These are phyloP conservation scores for Monilinia fructigena DNA, from an alignment of 2,329 filamentous ascomycete genomes.

Conservation along the genomic window DNA sequence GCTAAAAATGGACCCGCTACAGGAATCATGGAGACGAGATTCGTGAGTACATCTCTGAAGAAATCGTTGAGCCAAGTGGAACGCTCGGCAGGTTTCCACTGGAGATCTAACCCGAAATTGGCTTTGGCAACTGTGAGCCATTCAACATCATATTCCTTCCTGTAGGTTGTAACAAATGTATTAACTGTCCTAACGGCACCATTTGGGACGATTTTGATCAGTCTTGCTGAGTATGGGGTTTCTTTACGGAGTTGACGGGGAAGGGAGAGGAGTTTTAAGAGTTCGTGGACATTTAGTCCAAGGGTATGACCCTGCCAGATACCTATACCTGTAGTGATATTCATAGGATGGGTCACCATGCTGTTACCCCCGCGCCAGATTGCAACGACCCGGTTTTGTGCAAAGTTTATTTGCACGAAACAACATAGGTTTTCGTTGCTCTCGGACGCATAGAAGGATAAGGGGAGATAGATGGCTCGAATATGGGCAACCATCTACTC, in stretches of 20 bases:
- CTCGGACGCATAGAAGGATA: background rate
- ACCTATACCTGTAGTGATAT: constrained; percentile 1
- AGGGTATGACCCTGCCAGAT: background rate
- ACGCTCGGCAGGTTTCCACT: background rate
- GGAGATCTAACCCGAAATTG: background rate
- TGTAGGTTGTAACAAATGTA: background rate
- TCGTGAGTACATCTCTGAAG: constrained; percentile 1
- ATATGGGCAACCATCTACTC: constrained; percentile 5
- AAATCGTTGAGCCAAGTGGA: constrained; percentile 1
- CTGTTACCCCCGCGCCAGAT: background rate
- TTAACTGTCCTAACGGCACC: background rate
- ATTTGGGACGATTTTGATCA: constrained; percentile 1
- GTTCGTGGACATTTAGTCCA: background rate
- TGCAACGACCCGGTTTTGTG: background rate
- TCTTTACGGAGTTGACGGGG: constrained; percentile 10
- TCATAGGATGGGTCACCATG: background rate
- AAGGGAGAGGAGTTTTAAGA: background rate
- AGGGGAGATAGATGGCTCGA: background rate
- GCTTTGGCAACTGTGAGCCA: constrained; percentile 3
- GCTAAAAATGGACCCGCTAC: constrained; percentile 5
- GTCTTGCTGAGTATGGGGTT: constrained; percentile 1
- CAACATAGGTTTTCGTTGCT: background rate
- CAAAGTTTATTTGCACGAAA: constrained; percentile 9
- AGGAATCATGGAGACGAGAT: background rate
- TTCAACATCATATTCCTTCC: background rate